phyloP scores from a whole-genome alignment of 225 moss, liverwort and hornwort species.

The Pseudoscleropodium purum region DNA sequence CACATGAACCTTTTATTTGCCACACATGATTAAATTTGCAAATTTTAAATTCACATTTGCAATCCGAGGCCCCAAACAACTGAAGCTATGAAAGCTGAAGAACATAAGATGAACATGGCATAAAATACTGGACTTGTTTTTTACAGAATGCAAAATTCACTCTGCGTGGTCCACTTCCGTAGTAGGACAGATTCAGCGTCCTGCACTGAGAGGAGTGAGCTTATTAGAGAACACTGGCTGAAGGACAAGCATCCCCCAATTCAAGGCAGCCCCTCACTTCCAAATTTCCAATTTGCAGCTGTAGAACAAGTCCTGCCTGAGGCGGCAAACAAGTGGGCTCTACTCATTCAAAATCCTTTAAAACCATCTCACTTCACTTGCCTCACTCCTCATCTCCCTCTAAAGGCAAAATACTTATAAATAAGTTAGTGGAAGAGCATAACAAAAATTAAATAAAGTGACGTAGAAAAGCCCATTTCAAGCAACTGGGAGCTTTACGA shows the following conservation, averaged over 20 bases:
- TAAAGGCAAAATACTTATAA: neutral
- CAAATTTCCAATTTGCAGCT: neutral
- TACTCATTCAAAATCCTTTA: neutral
- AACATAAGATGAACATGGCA: no score
- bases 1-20: no score
- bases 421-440: no score
- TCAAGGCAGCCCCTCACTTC: neutral
- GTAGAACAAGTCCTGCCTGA: neutral
- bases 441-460: neutral
- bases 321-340: neutral
- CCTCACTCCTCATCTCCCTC: neutral
- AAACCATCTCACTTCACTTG: neutral
- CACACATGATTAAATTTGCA: no score
- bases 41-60: no score
- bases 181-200: no score
- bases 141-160: no score
- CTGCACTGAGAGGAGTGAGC: neutral
- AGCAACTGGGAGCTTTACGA: neutral
- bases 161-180: no score
- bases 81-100: no score
- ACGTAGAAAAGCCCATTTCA: neutral
- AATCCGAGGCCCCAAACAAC: no score
- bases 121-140: no score
- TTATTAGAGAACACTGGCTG: neutral
- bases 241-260: neutral